These are phyloP conservation scores for Abrus precatorius DNA, from an alignment of 306 rosid genomes.

Conservation along the genomic window DNA sequence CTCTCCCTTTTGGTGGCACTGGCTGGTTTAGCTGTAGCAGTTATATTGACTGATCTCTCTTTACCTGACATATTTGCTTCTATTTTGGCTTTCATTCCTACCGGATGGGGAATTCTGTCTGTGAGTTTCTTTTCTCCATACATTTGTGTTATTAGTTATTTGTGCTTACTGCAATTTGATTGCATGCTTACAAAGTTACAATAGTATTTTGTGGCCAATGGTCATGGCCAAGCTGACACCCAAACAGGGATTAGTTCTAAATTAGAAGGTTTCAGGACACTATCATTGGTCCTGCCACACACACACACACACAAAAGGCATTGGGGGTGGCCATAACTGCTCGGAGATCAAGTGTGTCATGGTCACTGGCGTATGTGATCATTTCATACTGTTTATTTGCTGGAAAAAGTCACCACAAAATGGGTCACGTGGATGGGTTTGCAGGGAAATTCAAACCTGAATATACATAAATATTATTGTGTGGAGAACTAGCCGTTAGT, in stretches of 20 bases:
- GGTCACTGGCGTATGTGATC: too few relatives aligned
- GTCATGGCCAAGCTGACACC: too few relatives aligned
- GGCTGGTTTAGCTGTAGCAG: slow-evolving; percentile 80
- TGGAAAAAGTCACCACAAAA: too few relatives aligned
- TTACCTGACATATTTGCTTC: slow-evolving; percentile 80
- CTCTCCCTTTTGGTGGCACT: slow-evolving; percentile 77
- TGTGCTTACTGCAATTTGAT: neutral
- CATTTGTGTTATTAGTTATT: neutral
- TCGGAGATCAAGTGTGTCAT: too few relatives aligned
- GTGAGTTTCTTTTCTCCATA: slow-evolving; percentile 63
- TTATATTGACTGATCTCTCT: slow-evolving; percentile 63
- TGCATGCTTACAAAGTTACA: slow-evolving; percentile 17
- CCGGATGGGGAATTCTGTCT: slow-evolving; percentile 95
- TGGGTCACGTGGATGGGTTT: too few relatives aligned
- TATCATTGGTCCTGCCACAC: neutral
- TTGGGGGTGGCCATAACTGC: too few relatives aligned
- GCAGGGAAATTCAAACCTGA: too few relatives aligned
- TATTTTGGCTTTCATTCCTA: slow-evolving; percentile 86
- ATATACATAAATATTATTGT: too few relatives aligned
- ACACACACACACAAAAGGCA: too few relatives aligned
- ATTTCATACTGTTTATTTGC: too few relatives aligned
- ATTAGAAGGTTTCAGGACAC: neutral
- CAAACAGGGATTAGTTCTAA: neutral
- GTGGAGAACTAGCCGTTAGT: neutral
- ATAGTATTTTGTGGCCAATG: neutral